phyloP scores from a whole-genome alignment of 2,329 filamentous ascomycete genomes.

The Monosporascus sp. region DNA sequence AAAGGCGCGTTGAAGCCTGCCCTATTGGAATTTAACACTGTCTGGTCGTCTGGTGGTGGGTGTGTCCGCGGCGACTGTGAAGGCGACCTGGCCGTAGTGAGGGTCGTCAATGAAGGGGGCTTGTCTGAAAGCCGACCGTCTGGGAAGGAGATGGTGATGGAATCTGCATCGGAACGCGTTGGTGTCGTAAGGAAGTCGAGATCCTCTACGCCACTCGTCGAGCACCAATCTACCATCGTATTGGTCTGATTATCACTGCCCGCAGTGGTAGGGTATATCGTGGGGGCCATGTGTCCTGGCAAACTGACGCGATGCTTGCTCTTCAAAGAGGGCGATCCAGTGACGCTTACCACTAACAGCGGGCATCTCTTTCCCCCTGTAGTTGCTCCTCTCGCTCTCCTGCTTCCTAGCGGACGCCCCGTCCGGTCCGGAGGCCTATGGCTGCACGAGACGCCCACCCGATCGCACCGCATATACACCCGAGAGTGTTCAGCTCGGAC shows the following conservation, averaged over 20 bases:
- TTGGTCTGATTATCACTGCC: not conserved
- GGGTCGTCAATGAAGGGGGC: not conserved
- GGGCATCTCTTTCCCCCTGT: not conserved
- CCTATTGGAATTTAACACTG: not conserved
- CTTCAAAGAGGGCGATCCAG: not conserved
- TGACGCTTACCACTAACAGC: not conserved
- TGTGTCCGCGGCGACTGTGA: not conserved
- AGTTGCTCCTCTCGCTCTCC: not conserved
- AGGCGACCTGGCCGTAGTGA: not conserved
- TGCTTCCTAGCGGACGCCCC: not conserved
- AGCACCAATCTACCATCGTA: not conserved
- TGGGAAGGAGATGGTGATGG: not conserved
- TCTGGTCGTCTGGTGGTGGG: not conserved
- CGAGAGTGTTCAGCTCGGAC: not conserved
- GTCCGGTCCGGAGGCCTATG: not conserved
- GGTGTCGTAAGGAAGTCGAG: not conserved
- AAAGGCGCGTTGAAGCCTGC: not conserved
- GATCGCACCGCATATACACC: not conserved
- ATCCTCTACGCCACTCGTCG: not conserved
- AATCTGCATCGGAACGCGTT: not conserved
- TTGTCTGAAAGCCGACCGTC: not conserved
- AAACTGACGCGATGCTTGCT: not conserved
- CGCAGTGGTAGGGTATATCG: not conserved
- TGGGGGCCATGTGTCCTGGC: not conserved
- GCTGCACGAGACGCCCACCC: not conserved